Evolutionary conservation across 78 protist genomes (phyloP), one percentile per base, ranked within the genome.

Genomic region (Cyanophora paradoxa): DNA sequence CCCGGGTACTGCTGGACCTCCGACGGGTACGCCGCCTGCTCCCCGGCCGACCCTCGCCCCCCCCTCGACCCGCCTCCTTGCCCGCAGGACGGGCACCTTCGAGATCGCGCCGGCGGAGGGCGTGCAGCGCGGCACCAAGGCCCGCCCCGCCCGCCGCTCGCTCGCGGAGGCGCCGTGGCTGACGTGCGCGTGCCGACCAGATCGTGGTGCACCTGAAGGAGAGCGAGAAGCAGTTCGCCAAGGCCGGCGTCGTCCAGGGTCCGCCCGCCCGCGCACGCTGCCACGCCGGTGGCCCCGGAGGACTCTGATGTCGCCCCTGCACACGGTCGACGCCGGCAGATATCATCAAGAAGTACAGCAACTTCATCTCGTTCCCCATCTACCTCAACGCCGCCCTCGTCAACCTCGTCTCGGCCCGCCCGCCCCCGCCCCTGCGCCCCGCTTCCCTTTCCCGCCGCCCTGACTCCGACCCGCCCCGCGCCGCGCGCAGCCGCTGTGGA

Each of bases 401-500:
- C 44, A 94, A 94, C 77, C 91, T 83, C 28, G 66, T 90, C 30
- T n/a, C n/a, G n/a, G n/a, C n/a, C n/a, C n/a, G n/a, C n/a, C n/a
- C n/a, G n/a, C n/a, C n/a, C n/a, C n/a, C n/a, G n/a, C n/a, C n/a
- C n/a, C n/a, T n/a, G n/a, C n/a, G n/a, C n/a, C n/a, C n/a, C n/a
- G n/a, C n/a, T n/a, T n/a, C n/a, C n/a, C n/a, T n/a, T n/a, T n/a
- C n/a, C n/a, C n/a, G n/a, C n/a, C n/a, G n/a, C n/a, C n/a, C n/a
- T n/a, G n/a, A n/a, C n/a, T n/a, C n/a, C n/a, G n/a, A n/a, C n/a
- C n/a, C n/a, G n/a, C n/a, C n/a, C n/a, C n/a, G n/a, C n/a, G n/a
- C n/a, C n/a, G n/a, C n/a, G n/a, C n/a, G 41, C 66, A 78, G 72
- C 86, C 97, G 36, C 69, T 95, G 22, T 95, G 98, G 98, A 79